Percentiles rank a stretch among this genome's conserved stretches.
These are phyloP conservation scores for Pichia sp. DNA, from an alignment of 1,139 yeast species.

Conservation along the genomic window DNA sequence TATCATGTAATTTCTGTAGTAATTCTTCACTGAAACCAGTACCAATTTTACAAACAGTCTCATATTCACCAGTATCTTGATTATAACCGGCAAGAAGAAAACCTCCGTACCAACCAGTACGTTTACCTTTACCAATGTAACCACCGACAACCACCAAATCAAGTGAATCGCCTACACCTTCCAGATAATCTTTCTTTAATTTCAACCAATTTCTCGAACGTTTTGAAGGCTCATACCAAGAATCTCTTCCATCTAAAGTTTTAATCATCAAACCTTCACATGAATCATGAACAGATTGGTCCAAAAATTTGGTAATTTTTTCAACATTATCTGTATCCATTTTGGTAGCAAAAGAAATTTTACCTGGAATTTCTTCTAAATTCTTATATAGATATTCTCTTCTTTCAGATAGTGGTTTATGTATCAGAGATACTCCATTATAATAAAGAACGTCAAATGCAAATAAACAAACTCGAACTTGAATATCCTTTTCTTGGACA, in stretches of 20 bases:
- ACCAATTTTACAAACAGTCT: slow-evolving; percentile 93
- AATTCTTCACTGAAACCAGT: slow-evolving; percentile 94
- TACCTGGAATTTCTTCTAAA: slow-evolving; percentile 62
- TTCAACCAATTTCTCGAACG: slow-evolving; percentile 94
- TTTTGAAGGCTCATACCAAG: slow-evolving; percentile 88
- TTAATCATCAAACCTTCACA: slow-evolving; percentile 98
- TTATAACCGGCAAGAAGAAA: slow-evolving; percentile 85
- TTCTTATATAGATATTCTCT: slow-evolving; percentile 52
- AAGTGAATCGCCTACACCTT: slow-evolving; percentile 91
- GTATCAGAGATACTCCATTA: slow-evolving; percentile 65
- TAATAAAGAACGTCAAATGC: slow-evolving; percentile 80
- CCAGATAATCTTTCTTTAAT: slow-evolving; percentile 85
- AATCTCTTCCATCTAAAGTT: slow-evolving; percentile 72
- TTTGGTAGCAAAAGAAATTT: slow-evolving; percentile 72
- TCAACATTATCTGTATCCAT: slow-evolving; percentile 68
- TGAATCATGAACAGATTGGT: slow-evolving; percentile 79
- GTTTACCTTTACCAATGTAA: slow-evolving; percentile 85
- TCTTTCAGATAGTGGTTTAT: slow-evolving; percentile 64
- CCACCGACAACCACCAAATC: slow-evolving; percentile 95
- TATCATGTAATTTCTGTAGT: slow-evolving; percentile 51
- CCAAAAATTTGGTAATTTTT: slow-evolving; percentile 79
- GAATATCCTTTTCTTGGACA: slow-evolving; percentile 79
- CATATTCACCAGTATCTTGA: slow-evolving; percentile 84
- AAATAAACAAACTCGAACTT: slow-evolving; percentile 84
- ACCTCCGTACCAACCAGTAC: slow-evolving; percentile 95